A percentile compares a stretch with the other conserved stretches of the same genome.
Conservation (phyloP, 176 grass and related monocot genomes). For the Cenchrus americanus region DNA sequence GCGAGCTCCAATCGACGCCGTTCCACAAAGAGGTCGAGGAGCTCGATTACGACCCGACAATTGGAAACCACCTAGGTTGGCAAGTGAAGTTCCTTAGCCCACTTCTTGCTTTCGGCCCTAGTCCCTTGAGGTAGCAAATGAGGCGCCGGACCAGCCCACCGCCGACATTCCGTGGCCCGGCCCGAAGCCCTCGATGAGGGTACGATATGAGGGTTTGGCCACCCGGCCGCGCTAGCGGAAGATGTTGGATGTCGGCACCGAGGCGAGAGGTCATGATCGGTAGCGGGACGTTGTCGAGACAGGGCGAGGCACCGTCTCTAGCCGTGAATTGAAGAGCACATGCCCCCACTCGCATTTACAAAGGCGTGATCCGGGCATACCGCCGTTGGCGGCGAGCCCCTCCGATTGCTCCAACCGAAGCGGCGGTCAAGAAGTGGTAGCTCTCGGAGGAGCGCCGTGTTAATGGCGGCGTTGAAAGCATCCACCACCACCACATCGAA, state of each 20-base stretch:
- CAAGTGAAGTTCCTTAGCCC: no score
- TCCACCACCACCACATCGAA: accelerated
- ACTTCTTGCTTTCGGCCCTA: neutral
- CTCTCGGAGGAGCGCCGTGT: neutral
- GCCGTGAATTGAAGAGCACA: neutral
- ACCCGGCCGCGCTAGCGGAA: neutral
- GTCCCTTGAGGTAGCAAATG: neutral
- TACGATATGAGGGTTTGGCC: neutral
- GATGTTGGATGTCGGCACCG: no score
- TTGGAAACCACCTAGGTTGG: neutral
- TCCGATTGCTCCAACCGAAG: neutral
- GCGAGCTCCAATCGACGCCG: neutral
- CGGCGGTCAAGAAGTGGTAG: neutral
- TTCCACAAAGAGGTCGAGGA: neutral
- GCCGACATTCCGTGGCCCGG: neutral
- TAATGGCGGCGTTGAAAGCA: neutral
- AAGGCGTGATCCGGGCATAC: neutral
- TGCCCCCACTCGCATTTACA: neutral
- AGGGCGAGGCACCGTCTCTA: neutral
- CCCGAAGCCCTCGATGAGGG: neutral
- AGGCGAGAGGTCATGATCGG: neutral
- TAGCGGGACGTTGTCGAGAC: neutral
- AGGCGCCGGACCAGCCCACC: neutral
- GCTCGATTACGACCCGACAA: neutral
- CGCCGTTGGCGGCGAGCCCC: accelerated